Conservation (phyloP, 2,329 filamentous ascomycete genomes). For the Claviceps africana region DNA sequence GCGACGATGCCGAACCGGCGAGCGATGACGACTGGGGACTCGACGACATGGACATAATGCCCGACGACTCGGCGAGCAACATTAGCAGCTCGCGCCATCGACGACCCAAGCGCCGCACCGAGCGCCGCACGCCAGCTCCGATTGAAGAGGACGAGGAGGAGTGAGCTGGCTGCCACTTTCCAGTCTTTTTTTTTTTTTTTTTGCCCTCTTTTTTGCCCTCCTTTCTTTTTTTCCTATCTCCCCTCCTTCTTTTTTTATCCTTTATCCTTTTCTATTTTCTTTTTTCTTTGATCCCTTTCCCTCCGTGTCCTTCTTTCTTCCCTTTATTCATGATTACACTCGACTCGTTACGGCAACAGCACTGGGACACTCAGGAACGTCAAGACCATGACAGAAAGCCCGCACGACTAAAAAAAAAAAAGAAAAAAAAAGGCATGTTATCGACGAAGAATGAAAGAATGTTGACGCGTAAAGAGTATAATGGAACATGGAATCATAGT, state of each 20-base stretch:
- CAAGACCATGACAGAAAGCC: neutral
- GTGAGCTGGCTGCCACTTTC: constrained; percentile 4
- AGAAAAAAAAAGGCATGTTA: neutral
- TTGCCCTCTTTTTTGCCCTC: neutral
- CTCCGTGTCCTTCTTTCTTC: neutral
- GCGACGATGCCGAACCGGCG: constrained; percentile 33
- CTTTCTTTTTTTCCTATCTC: neutral
- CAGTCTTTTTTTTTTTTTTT: neutral
- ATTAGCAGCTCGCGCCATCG: constrained; percentile 58
- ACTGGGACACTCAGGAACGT: neutral
- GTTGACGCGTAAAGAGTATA: neutral
- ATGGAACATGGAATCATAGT: neutral
- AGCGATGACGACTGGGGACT: constrained; percentile 46
- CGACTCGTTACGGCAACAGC: neutral
- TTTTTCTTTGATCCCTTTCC: neutral
- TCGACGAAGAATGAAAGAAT: neutral
- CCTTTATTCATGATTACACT: neutral
- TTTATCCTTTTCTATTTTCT: neutral
- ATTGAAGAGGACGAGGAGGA: constrained; percentile 65
- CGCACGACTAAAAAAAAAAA: neutral
- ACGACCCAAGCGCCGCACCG: constrained; percentile 51
- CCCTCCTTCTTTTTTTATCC: neutral
- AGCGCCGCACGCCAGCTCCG: constrained; percentile 56
- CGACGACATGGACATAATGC: constrained; percentile 50
- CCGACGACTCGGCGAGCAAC: constrained; percentile 70